Base-by-base conservation (phyloP, 768 basidiomycete genomes). In the Xerocomus potaroensis region DNA sequence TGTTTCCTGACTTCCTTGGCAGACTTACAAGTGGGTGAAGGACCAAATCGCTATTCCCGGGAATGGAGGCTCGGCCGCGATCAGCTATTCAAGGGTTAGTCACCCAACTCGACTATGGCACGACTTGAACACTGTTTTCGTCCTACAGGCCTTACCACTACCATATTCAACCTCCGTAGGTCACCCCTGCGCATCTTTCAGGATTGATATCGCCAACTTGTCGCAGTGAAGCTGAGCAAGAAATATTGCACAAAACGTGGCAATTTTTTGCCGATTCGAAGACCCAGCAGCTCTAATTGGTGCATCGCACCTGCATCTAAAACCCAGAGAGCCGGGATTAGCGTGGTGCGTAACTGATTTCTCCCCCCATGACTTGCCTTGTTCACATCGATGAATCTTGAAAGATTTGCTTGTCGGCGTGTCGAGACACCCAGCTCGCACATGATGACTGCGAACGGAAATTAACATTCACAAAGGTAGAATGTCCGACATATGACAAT, bases 351-450 rank as follows among this genome's bases (percentile, higher is more conserved):
- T 12, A 39, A 4, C 16, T 1, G 3, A 12, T 12, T 41, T 32
- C 27, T 5, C 33, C 24, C 15, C 2, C 2, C 5, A 2, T n/a
- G n/a, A n/a, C n/a, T n/a, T n/a, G n/a, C n/a, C 11, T 12, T 19
- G 8, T 38, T 15, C 8, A 30, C 14, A 22, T 21, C 18, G 2
- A 48, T 14, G 2, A 34, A 26, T 1, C 16, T 10, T 3, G 0
- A 11, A 15, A 64, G 61, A 56, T 66, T 9, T 66, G 54, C 31
- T 27, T 66, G 16, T 61, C 61, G 0, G 59, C 63, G 5, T 64
- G 62, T 36, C 53, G 55, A 10, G 62, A 66, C n/a, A 41, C 39
- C 11, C 59, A 64, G 5, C 4, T 34, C 16, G 62, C 64, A 8
- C 48, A 52, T 12, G 63, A 64, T 30, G 59, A 64, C 32, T 31